Evolutionary conservation across 208 protist genomes (phyloP).

Genomic region (Kentomonas sorsogonicus): DNA sequence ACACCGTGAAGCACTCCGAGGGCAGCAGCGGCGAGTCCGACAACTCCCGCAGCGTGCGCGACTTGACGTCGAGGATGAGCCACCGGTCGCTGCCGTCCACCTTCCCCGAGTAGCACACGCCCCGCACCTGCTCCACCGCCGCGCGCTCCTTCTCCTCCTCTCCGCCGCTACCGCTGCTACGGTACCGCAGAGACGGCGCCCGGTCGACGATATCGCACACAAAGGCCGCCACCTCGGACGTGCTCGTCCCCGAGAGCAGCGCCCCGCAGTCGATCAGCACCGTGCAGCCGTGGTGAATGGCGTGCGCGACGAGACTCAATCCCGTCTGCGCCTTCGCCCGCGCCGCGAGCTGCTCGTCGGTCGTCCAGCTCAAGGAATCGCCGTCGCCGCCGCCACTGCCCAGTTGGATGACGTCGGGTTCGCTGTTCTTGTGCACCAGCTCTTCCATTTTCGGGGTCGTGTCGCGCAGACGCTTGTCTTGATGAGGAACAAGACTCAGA

Average conservation of each 20-base stretch:
- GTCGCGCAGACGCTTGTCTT: too few relatives aligned
- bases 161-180: neutral
- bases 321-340: neutral
- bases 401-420: too few relatives aligned
- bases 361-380: too few relatives aligned
- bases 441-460: too few relatives aligned
- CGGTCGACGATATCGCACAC: neutral
- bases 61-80: neutral
- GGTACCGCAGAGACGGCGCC: neutral
- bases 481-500: neutral
- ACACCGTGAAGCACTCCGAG: constrained; percentile 6
- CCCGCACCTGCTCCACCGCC: neutral
- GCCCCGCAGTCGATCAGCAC: constrained; percentile 3
- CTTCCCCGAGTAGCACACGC: constrained; percentile 10
- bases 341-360: too few relatives aligned
- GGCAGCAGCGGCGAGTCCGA: neutral
- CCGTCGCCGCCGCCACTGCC: too few relatives aligned
- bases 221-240: neutral
- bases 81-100: neutral
- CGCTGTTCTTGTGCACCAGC: too few relatives aligned
- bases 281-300: neutral
- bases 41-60: neutral
- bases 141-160: neutral
- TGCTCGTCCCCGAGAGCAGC: neutral
- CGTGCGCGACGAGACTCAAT: neutral